Evolutionary conservation across 352 stramenopile genomes (phyloP).

Genomic region (Phytophthora quininea): DNA sequence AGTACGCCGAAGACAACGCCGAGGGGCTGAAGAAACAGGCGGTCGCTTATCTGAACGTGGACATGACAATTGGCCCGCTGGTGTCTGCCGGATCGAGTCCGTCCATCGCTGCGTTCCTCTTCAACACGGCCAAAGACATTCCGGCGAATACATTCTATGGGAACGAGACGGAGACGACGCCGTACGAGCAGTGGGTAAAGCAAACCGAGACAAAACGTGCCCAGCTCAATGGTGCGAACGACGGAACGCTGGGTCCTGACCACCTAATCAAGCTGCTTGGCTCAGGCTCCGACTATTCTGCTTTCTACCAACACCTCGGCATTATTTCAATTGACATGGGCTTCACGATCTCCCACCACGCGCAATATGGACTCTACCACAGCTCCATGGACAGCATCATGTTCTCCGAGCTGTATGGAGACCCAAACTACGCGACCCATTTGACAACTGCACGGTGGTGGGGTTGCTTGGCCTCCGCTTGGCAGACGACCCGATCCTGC

Average conservation of each 20-base stretch:
- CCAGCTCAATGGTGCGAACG: constrained; percentile 10
- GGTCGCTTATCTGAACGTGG: constrained; percentile 89
- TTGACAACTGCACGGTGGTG: constrained; percentile 49
- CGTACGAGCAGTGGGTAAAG: constrained; percentile 40
- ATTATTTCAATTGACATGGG: constrained; percentile 56
- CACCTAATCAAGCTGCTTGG: constrained; percentile 57
- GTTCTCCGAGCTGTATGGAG: constrained; percentile 59
- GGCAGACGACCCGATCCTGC: constrained; percentile 45
- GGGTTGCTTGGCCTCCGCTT: constrained; percentile 56
- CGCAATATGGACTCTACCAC: constrained; percentile 76
- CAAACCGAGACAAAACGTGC: constrained; percentile 12
- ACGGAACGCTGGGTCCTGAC: constrained; percentile 30
- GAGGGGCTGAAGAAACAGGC: constrained; percentile 55
- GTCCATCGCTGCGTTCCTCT: constrained; percentile 65
- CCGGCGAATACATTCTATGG: constrained; percentile 56
- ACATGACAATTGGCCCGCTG: constrained; percentile 63
- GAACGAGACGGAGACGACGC: constrained; percentile 28
- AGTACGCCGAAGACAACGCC: constrained; percentile 78
- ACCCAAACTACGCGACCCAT: constrained; percentile 61
- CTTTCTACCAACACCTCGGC: constrained; percentile 85
- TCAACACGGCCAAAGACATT: constrained; percentile 57
- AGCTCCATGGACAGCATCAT: constrained; percentile 81
- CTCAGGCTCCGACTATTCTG: constrained; percentile 67
- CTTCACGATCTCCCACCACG: constrained; percentile 15
- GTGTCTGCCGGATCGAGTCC: constrained; percentile 61